phyloP scores from a whole-genome alignment of 1,284 basidiomycete species.

The Neonothopanus nambi region DNA sequence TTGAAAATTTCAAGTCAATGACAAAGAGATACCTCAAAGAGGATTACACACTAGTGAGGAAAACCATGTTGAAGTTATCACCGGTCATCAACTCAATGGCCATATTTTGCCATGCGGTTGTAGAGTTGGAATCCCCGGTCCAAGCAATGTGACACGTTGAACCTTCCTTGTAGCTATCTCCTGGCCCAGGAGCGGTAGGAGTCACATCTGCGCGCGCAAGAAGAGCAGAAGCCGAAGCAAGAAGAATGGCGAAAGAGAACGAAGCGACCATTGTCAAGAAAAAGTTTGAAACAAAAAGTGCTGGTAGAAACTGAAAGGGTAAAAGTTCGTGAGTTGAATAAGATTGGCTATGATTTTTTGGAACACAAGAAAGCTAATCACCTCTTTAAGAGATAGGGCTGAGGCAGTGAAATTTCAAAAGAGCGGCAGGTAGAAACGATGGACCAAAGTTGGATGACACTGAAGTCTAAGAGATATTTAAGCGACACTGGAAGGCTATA shows the following conservation, averaged over 20 bases:
- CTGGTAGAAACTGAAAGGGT: neutral
- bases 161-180: constrained; percentile 57
- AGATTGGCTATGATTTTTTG: neutral
- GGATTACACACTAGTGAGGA: constrained; percentile 57
- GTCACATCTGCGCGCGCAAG: constrained; percentile 48
- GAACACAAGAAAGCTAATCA: neutral
- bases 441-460: too few species aligned
- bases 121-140: constrained; percentile 47
- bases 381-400: neutral
- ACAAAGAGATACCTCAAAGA: neutral
- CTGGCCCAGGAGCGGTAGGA: constrained; percentile 58
- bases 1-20: constrained; percentile 23
- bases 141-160: constrained; percentile 53
- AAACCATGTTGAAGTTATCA: constrained; percentile 68
- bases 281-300: constrained; percentile 15
- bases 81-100: constrained; percentile 81
- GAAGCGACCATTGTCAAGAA: constrained; percentile 40
- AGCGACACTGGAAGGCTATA: too few species aligned
- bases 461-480: too few species aligned
- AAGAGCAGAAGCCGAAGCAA: constrained; percentile 34
- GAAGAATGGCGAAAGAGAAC: constrained; percentile 39
- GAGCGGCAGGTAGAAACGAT: constrained; percentile 1
- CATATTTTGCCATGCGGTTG: constrained; percentile 64
- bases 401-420: constrained; percentile 2
- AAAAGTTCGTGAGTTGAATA: neutral